Evolutionary conservation across 2,329 filamentous ascomycete genomes (phyloP).

Genomic region (Diaporthe ampelina): DNA sequence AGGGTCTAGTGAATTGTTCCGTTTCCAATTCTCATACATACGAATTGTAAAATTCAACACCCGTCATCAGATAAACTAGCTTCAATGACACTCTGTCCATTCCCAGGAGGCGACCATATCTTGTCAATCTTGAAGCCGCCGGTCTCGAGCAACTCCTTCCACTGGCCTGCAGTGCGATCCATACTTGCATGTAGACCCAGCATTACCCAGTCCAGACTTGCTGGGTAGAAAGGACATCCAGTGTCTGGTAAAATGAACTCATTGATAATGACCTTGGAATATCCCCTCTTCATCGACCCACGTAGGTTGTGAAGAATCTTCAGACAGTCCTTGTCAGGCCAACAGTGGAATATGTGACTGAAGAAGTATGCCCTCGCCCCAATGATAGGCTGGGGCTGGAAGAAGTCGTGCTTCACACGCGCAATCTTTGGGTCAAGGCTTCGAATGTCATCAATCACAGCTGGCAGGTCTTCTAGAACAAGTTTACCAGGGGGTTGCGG

Average conservation of each 20-base stretch:
- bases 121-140: constrained; percentile 19
- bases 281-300: not conserved
- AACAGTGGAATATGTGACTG: constrained; percentile 9
- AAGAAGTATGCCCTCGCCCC: constrained; percentile 11
- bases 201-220: constrained; percentile 6
- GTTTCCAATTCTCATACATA: no score
- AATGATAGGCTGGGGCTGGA: not conserved
- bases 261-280: not conserved
- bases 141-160: constrained; percentile 2
- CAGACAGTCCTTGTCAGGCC: constrained; percentile 9
- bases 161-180: not conserved
- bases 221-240: not conserved
- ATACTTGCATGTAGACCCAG: constrained; percentile 9
- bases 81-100: constrained; percentile 13
- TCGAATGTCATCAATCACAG: not conserved
- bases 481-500: not conserved
- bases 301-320: not conserved
- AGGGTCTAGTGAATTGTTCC: no score
- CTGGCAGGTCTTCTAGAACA: not conserved
- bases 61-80: not conserved
- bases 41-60: not conserved
- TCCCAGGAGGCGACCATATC: constrained; percentile 1
- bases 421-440: constrained; percentile 11
- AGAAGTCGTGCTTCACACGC: not conserved
- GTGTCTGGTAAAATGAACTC: constrained; percentile 4